Evolutionary conservation across 2,329 filamentous ascomycete genomes (phyloP).

Genomic region (Bipolaris cookei): DNA sequence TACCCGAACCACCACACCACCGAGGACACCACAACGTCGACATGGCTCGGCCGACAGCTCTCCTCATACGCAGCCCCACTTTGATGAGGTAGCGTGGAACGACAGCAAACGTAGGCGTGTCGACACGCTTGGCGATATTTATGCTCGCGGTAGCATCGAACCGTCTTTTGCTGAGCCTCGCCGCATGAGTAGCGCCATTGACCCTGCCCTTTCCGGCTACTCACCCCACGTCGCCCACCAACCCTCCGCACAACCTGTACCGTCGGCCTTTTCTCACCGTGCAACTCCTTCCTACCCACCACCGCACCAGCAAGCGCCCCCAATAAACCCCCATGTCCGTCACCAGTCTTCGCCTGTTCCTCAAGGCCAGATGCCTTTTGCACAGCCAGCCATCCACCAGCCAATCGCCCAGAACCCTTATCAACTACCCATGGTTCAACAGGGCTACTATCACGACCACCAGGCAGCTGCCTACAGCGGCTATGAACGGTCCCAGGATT

Average conservation of each 20-base stretch:
- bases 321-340: conserved; percentile 25
- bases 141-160: conserved; percentile 27
- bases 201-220: conserved; percentile 30
- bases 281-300: conserved; percentile 36
- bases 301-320: conserved; percentile 13
- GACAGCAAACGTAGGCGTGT: conserved; percentile 37
- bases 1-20: conserved; percentile 42
- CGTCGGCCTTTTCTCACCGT: conserved; percentile 33
- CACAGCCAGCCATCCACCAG: conserved; percentile 17
- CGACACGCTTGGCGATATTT: conserved; percentile 35
- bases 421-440: conserved; percentile 22
- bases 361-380: conserved; percentile 25
- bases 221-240: conserved; percentile 19
- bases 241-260: conserved; percentile 7
- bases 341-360: conserved; percentile 38
- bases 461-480: conserved; percentile 23
- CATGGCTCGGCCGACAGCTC: conserved; percentile 39
- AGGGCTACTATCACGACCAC: conserved; percentile 38
- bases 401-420: conserved; percentile 17
- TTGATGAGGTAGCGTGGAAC: conserved; percentile 40
- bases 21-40: conserved; percentile 40
- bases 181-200: conserved; percentile 30
- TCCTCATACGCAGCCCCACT: conserved; percentile 33
- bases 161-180: conserved; percentile 22
- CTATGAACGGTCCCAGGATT: conserved; percentile 30